Percentiles rank a stretch among this genome's conserved stretches.
Conservation (phyloP, 192 early-diverging fungal species). For the Coemansia biformis region DNA sequence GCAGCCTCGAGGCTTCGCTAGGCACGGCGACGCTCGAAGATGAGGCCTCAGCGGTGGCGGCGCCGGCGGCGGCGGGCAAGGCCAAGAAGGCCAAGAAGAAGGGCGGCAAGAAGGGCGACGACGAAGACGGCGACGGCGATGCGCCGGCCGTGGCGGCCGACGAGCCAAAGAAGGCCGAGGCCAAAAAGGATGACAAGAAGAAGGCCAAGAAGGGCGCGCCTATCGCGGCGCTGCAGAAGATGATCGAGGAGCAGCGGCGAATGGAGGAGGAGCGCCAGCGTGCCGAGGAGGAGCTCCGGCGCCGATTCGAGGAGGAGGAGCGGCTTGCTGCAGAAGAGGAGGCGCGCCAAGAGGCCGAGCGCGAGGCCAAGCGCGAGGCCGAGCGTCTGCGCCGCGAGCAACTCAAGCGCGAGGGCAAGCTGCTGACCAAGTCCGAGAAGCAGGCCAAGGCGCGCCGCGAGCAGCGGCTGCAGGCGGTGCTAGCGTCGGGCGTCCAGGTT, state of each 20-base stretch:
- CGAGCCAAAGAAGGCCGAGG: constrained; percentile 23
- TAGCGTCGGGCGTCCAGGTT: constrained; percentile 73
- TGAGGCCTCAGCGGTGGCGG: not conserved
- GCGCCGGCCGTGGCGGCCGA: constrained; percentile 2
- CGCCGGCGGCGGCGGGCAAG: constrained; percentile 44
- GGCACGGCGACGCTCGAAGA: constrained; percentile 21
- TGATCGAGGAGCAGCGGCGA: constrained; percentile 56
- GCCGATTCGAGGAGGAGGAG: not conserved
- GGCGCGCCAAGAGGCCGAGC: constrained; percentile 59
- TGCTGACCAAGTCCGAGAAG: constrained; percentile 91
- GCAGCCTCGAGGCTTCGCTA: constrained; percentile 22
- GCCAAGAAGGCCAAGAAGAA: constrained; percentile 52
- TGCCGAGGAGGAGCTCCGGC: constrained; percentile 72
- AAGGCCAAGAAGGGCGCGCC: constrained; percentile 26
- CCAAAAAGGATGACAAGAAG: constrained; percentile 35
- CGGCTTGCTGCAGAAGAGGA: constrained; percentile 61
- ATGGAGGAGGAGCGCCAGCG: constrained; percentile 67
- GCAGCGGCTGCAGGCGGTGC: constrained; percentile 66
- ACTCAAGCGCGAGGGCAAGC: constrained; percentile 85
- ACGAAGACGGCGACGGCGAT: constrained; percentile 10
- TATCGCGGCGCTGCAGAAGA: constrained; percentile 47
- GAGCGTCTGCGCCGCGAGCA: constrained; percentile 78
- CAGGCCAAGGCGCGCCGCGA: constrained; percentile 68
- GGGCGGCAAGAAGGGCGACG: constrained; percentile 34
- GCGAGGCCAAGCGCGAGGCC: constrained; percentile 73